Percentiles rank a stretch among this genome's conserved stretches.
These are phyloP conservation scores for Talaromyces wortmannii DNA, from an alignment of 495 filamentous ascomycete genomes.

Conservation along the genomic window DNA sequence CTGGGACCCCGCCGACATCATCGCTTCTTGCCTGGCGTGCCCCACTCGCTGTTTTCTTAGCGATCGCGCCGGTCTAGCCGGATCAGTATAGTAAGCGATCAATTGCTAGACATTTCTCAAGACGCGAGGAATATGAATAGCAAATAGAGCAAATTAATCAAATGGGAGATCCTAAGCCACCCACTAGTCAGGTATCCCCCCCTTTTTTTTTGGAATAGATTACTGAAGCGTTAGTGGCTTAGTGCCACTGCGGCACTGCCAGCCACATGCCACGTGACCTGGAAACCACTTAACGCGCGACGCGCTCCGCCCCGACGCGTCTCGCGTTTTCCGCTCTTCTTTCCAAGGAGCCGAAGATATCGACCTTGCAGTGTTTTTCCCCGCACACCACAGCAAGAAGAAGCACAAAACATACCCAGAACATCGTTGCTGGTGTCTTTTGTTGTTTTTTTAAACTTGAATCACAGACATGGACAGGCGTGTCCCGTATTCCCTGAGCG, in stretches of 20 bases:
- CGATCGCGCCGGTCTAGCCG: background rate
- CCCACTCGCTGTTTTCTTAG: background rate
- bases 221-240: background rate
- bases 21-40: background rate
- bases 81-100: background rate
- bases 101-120: too few species aligned
- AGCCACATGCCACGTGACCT: background rate
- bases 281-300: constrained; percentile 5
- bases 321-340: constrained; percentile 1
- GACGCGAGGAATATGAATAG: too few species aligned
- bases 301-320: background rate
- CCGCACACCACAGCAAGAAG: background rate
- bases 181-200: too few species aligned
- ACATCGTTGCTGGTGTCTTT: background rate
- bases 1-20: background rate
- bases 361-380: background rate
- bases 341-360: background rate
- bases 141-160: too few species aligned
- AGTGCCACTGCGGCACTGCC: too few species aligned
- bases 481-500: constrained; percentile 74
- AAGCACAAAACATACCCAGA: background rate
- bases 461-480: constrained; percentile 68
- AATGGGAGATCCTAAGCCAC: too few species aligned
- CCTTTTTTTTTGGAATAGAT: too few species aligned
- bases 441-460: background rate